These are phyloP conservation scores for Amanita pallidorosea DNA, from an alignment of 768 basidiomycete species.

Conservation along the genomic window DNA sequence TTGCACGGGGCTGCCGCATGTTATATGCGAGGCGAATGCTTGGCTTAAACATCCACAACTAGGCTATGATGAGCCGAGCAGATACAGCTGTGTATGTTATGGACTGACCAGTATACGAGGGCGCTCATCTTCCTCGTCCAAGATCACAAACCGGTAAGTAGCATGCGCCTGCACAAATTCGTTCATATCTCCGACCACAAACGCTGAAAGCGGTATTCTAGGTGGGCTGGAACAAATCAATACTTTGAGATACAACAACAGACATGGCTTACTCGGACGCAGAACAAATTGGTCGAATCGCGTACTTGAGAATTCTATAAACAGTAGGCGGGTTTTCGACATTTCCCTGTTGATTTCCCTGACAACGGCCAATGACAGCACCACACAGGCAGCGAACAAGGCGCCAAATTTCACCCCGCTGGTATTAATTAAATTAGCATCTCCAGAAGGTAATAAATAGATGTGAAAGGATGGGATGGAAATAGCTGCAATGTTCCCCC, in stretches of 20 bases:
- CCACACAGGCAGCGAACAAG: conserved; percentile 73
- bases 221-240: conserved; percentile 19
- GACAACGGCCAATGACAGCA: conserved; percentile 66
- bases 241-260: background rate
- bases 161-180: conserved; percentile 91
- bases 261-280: conserved; percentile 48
- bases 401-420: conserved; percentile 56
- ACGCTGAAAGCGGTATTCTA: conserved; percentile 68
- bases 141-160: conserved; percentile 81
- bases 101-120: conserved; percentile 66
- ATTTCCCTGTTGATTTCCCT: conserved; percentile 27
- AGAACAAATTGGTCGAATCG: conserved; percentile 61
- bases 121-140: conserved; percentile 79
- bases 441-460: conserved; percentile 9
- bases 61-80: conserved; percentile 3
- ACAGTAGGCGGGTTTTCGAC: conserved; percentile 24
- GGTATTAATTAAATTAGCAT: conserved; percentile 7
- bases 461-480: conserved; percentile 9
- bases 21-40: conserved; percentile 72
- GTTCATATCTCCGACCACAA: conserved; percentile 83
- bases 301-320: conserved; percentile 76
- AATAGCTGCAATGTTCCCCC: conserved; percentile 50
- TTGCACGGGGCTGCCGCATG: conserved; percentile 36
- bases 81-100: background rate
- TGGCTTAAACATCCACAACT: conserved; percentile 97